Evolutionary conservation across 1,284 basidiomycete genomes (phyloP), one percentile per base, ranked within the genome.

Genomic region (Mycosarcoma maydis): DNA sequence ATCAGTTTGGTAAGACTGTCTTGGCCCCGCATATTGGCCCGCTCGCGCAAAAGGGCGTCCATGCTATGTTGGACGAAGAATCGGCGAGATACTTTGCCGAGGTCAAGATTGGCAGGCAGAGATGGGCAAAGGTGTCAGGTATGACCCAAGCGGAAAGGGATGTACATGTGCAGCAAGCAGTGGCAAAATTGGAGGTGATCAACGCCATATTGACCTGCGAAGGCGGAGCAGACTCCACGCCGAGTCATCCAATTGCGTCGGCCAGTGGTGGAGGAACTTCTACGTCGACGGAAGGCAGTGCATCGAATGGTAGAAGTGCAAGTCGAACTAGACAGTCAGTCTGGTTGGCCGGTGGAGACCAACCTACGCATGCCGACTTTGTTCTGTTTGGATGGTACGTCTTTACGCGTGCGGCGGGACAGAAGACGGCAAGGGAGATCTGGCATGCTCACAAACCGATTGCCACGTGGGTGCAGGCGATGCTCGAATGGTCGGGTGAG

Each of bases 311-410:
- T 9, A 47, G 45, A 11, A 49, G 49, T 22, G 45, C 30, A 2
- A 50, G 56, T 34, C 37, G 50, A 10, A 17, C 10, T 30, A 53
- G 40, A n/a, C 14, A 45, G 23, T 30, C 52, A 3, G 29, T 56
- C 6, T 76, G 70, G 70, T 44, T 76, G 23, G 72, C 66, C 4
- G 71, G 68, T 9, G 66, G 70, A 6, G 52, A 64, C 9, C 29
- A 70, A 13, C 75, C 75, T 13, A 75, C 65, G 19, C 75, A 76
- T 53, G 72, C 75, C 22, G 75, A 76, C 46, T 72, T 72, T 52
- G 55, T 61, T 32, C 55, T 76, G 29, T 75, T 68, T 23, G 73
- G 75, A 4, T 76, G 57, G 54, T 72, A 75, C 47, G 69, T 65
- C 14, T 73, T 70, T 36, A 53, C 58, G 3, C 40, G 72, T 3